Evolutionary conservation across 1,139 yeast species (phyloP), one percentile per base, ranked within the genome.

Genomic region (Debaryomycetaceae sp.): DNA sequence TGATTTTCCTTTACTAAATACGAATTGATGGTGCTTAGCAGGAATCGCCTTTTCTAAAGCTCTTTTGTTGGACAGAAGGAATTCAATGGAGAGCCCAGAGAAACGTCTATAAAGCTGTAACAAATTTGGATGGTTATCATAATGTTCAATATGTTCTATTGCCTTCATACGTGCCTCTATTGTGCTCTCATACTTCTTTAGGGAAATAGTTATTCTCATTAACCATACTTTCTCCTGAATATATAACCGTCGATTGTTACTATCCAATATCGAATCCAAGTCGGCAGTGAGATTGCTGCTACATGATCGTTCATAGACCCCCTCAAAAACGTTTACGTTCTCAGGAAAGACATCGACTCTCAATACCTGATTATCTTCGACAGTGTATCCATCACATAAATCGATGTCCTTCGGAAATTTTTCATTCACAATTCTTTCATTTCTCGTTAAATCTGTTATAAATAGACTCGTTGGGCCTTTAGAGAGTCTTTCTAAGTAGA

Each of bases 381-480:
- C 19, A 14, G 14, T 17, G 16, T 17, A 30, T n/a, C 8, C 15
- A 7, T 29, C 34, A 5, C 18, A 35, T 14, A 39, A 17, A 9
- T 39, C 41, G 6, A 39, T 39, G 19, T 31, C 41, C 34, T 36
- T 41, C 17, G 42, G 44, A 30, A 39, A 34, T n/a, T 33, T 18
- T 8, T 39, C 31, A 34, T 42, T 44, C 6, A 35, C 19, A 31
- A 46, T 30, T 14, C 33, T 14, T 5, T 36, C 32, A 36, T 54
- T 54, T 2, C 37, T n/a, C 6, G 63, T 50, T 36, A 58, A 58
- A 37, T 58, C 63, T 2, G 61, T 55, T 2, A 54, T 52, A 30
- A 41, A 47, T 11, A 55, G 19, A 31, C 54, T 19, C 33, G 39
- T 16, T n/a, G 48, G 48, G 3, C 46, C 45, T 15, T 37, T 33